These are phyloP conservation scores for Rhododendron simsii DNA, from an alignment of 148 eudicot species.

Conservation along the genomic window DNA sequence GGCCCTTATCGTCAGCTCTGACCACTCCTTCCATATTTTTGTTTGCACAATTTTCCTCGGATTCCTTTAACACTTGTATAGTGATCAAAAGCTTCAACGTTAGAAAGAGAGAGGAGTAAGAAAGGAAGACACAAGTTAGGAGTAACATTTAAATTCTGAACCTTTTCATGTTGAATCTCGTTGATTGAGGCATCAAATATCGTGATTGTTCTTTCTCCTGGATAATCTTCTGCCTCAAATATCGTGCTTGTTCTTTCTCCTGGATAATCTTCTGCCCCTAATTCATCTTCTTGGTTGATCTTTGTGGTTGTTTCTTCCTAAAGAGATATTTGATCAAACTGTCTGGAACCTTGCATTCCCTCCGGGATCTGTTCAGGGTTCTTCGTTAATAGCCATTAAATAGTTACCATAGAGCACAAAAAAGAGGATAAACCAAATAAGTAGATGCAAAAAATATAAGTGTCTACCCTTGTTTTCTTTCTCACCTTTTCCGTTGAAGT, in stretches of 20 bases:
- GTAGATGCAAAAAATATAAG: not conserved
- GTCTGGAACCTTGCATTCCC: slow-evolving; percentile 12
- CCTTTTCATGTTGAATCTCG: slow-evolving; percentile 5
- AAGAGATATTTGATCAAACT: not conserved
- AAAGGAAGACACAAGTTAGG: not conserved
- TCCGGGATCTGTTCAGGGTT: slow-evolving; percentile 10
- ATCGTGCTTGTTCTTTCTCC: not conserved
- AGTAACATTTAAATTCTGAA: not conserved
- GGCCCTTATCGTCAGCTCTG: slow-evolving; percentile 1
- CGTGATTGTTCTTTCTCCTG: too few species aligned
- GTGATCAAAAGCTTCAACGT: not conserved
- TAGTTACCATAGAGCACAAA: not conserved
- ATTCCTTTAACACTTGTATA: slow-evolving; percentile 8
- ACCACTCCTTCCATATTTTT: slow-evolving; percentile 3
- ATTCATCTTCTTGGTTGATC: slow-evolving; percentile 1
- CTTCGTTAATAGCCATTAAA: not conserved
- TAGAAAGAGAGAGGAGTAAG: not conserved
- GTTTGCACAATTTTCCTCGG: not conserved
- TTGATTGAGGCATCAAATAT: not conserved
- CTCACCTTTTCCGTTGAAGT: slow-evolving; percentile 18
- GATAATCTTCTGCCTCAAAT: not conserved
- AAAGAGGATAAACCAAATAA: not conserved
- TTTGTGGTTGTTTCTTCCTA: not conserved
- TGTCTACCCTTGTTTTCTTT: not conserved
- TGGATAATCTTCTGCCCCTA: not conserved